phyloP scores from a whole-genome alignment of 345 rosid genomes.

The Murraya koenigii region DNA sequence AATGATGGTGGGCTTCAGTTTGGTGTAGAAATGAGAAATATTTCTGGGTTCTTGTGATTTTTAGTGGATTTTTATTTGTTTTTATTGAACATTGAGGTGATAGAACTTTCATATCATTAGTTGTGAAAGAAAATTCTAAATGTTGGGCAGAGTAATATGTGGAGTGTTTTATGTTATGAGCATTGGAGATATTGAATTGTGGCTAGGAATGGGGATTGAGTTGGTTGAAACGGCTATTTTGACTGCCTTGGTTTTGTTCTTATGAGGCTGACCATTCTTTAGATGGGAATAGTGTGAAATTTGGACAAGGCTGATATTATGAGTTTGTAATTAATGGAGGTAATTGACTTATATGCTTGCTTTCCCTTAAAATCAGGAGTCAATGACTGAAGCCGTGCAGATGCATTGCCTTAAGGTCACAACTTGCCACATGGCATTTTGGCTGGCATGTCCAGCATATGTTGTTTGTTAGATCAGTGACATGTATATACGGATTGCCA shows the following conservation, averaged over 20 bases:
- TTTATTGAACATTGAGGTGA: neutral
- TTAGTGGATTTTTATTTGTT: neutral
- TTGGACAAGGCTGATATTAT: neutral
- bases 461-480: neutral
- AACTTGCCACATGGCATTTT: neutral
- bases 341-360: neutral
- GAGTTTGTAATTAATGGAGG: neutral
- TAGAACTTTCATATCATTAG: neutral
- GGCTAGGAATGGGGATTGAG: neutral
- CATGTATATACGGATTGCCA: neutral
- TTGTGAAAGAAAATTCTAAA: neutral
- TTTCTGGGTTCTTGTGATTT: neutral
- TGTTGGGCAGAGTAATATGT: neutral
- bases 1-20: neutral
- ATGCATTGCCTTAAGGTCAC: neutral
- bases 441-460: neutral
- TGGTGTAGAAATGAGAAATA: neutral
- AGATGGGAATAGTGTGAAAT: neutral
- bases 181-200: neutral
- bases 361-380: neutral
- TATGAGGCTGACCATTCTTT: neutral
- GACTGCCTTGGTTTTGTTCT: neutral
- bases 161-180: neutral
- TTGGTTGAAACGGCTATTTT: neutral
- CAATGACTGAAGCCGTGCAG: neutral